Evolutionary conservation across 345 rosid genomes (phyloP).

Genomic region (Gossypium raimondii): DNA sequence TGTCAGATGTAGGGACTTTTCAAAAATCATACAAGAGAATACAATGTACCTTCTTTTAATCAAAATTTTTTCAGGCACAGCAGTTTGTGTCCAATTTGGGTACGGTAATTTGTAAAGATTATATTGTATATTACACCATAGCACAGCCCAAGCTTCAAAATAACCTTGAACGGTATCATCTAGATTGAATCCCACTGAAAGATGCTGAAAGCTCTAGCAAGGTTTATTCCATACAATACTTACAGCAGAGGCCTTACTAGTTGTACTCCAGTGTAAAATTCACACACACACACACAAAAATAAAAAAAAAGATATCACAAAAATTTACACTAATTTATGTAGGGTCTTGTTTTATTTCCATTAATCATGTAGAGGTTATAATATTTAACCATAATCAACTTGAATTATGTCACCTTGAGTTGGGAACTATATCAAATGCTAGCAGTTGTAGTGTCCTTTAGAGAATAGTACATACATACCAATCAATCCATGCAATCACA

Average conservation of each 20-base stretch:
- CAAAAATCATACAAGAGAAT: not conserved
- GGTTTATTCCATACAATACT: not conserved
- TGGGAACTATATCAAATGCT: not conserved
- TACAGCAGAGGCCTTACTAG: not conserved
- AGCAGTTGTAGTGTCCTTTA: not conserved
- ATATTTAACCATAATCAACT: not conserved
- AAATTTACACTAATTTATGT: not conserved
- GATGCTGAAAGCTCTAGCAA: not conserved
- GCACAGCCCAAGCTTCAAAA: not conserved
- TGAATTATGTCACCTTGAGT: not conserved
- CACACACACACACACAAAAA: not conserved
- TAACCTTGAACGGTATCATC: not conserved
- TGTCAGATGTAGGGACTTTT: not conserved
- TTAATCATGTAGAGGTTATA: not conserved
- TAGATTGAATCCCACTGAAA: constrained; percentile 5
- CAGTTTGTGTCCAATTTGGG: not conserved
- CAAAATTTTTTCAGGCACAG: not conserved
- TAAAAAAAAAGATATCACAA: not conserved
- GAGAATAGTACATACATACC: not conserved
- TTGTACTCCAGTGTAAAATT: not conserved
- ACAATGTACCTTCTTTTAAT: not conserved
- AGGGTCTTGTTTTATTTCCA: not conserved
- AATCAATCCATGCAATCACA: not conserved
- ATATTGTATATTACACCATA: not conserved
- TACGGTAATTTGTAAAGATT: not conserved